These are phyloP conservation scores for Boletus sensibilis DNA, from an alignment of 768 basidiomycete genomes.

Conservation along the genomic window DNA sequence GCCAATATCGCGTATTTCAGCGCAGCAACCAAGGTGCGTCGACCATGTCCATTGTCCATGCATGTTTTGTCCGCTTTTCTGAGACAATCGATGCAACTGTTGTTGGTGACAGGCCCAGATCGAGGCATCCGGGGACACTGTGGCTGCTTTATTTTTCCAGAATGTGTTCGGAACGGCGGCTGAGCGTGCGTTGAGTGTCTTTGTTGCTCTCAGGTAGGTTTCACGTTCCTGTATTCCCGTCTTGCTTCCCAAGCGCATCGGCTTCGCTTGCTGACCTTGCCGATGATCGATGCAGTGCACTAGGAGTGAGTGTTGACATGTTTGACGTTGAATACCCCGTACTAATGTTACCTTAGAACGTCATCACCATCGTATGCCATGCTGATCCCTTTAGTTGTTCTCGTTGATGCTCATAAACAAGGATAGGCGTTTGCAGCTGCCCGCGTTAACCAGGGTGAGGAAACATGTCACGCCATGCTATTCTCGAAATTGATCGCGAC, in stretches of 20 bases:
- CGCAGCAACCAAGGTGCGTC: slow-evolving; percentile 22
- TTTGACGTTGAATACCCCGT: neutral
- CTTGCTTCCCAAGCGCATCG: neutral
- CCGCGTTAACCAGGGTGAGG: slow-evolving; percentile 51
- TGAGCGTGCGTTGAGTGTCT: slow-evolving; percentile 51
- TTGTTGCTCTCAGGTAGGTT: slow-evolving; percentile 52
- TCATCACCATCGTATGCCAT: slow-evolving; percentile 32
- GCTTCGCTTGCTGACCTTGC: neutral
- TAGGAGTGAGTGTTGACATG: slow-evolving; percentile 26
- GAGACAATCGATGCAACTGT: neutral
- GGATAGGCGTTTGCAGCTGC: slow-evolving; percentile 48
- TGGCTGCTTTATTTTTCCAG: slow-evolving; percentile 58
- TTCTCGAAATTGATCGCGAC: neutral
- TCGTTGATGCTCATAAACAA: neutral
- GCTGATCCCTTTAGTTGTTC: neutral
- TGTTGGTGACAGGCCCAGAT: slow-evolving; percentile 41
- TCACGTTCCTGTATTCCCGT: neutral
- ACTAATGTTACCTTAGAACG: slow-evolving; percentile 21
- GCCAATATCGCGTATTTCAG: slow-evolving; percentile 61
- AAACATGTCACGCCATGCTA: neutral
- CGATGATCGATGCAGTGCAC: slow-evolving; percentile 26
- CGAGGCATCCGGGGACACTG: slow-evolving; percentile 46
- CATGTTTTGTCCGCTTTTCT: no score
- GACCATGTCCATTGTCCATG: no score
- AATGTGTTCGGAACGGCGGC: slow-evolving; percentile 56